Evolutionary conservation across 306 rosid species (phyloP), one percentile per base, ranked within the genome.

Genomic region (Sesbania bispinosa): DNA sequence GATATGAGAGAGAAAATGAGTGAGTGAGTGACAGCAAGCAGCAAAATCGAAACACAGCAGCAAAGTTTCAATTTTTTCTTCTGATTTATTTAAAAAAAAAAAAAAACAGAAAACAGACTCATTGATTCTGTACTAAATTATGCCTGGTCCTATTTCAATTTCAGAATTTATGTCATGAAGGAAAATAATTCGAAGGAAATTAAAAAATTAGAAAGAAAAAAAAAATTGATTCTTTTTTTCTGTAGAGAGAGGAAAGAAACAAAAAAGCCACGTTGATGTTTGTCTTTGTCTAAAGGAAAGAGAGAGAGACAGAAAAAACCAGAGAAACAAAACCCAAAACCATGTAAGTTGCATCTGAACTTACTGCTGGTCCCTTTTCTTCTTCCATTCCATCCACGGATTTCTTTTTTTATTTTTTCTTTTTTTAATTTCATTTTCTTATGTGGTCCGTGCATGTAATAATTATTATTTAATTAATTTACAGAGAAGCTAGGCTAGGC

Each of bases 321-420:
- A 52, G 42, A 41, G 69, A 77, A 81, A 74, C 61, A 67, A 70
- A 69, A 72, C 76, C 68, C 82, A 75, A 79, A 80, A 78, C 76
- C 70, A 83, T 81, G 82, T 47, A 86, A 78, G 72, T 73, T 74
- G 38, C 48, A 75, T 75, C 74, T 75, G 79, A 71, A 71, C 67
- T 54, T 75, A 77, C 83, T 50, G 70, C 82, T 83, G 96, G 87
- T 85, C 85, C 85, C 90, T 80, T 72, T 38, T 61, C 51, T 51
- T 43, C 39, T 51, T 43, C 39, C 38, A 41, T 60, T 46, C 58
- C 36, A 5, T 19, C 14, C 46, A 54, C 9, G 16, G 61, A 3
- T 32, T 0, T 42, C n/a, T 60, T 4, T 54, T 38, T n/a, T 0
- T 38, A 7, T 13, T 6, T 45, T 16, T 54, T n/a, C n/a, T n/a